Conservation (phyloP, 805 yeast genomes). For the Metschnikowia drakensbergensis region DNA sequence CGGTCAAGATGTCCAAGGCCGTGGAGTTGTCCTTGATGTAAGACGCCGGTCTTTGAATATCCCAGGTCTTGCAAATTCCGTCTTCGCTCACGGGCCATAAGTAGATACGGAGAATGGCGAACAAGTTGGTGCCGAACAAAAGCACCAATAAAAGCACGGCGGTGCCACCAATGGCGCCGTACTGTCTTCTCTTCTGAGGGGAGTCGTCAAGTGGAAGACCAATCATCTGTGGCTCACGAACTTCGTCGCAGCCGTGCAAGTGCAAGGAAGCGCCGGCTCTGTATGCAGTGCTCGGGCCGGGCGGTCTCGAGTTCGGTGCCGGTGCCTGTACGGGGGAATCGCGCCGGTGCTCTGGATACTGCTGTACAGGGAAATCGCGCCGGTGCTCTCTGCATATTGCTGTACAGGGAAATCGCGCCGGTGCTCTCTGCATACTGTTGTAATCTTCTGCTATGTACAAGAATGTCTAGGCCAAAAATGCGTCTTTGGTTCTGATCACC, state of each 20-base stretch:
- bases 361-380: no score
- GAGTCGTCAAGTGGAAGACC: conserved; percentile 17
- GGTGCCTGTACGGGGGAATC: no score
- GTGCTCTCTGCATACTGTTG: no score
- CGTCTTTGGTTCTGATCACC: conserved; percentile 51
- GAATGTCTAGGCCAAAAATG: conserved; percentile 28
- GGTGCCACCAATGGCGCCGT: conserved; percentile 5
- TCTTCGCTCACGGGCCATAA: conserved; percentile 15
- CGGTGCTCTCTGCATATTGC: no score
- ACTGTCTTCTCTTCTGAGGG: conserved; percentile 12
- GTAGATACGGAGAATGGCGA: conserved; percentile 19
- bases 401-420: no score
- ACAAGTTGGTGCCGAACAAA: conserved; percentile 20
- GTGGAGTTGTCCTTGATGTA: conserved; percentile 28
- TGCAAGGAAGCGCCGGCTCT: no score
- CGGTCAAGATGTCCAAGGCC: conserved; percentile 17
- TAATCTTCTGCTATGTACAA: conserved; percentile 11
- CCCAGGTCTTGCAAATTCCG: conserved; percentile 16
- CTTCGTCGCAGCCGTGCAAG: no score
- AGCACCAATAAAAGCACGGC: conserved; percentile 15
- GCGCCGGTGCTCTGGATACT: no score
- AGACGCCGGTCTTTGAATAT: conserved; percentile 23
- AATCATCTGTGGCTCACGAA: conserved; percentile 7
- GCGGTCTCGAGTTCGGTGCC: no score
- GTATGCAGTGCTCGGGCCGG: no score